These are phyloP conservation scores for Fomitopsis pinicola DNA, from an alignment of 1,284 basidiomycete genomes.

Conservation along the genomic window DNA sequence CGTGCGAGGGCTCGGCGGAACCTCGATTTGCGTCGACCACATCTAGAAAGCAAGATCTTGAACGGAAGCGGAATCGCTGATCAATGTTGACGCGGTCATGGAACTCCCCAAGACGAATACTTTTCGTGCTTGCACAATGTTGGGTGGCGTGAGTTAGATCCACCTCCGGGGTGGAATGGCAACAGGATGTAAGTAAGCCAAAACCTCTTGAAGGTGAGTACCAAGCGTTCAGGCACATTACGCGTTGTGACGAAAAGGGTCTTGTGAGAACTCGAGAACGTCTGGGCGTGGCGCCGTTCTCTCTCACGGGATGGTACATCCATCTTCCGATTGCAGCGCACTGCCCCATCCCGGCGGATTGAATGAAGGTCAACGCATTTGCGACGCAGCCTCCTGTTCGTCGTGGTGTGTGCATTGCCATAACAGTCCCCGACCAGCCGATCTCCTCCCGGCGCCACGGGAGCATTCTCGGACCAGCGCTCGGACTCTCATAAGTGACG, in stretches of 20 bases:
- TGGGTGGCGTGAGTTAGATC: neutral
- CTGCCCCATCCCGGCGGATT: neutral
- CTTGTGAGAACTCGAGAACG: neutral
- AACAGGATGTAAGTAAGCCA: neutral
- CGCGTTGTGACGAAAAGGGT: neutral
- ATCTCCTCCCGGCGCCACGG: neutral
- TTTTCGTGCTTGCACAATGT: neutral
- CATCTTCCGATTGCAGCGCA: neutral
- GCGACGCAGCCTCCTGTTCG: neutral
- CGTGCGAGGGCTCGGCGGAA: neutral
- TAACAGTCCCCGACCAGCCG: neutral
- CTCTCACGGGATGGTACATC: neutral
- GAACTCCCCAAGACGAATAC: neutral
- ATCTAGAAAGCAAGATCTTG: neutral
- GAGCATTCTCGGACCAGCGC: neutral
- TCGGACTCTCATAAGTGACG: neutral
- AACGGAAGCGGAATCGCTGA: neutral
- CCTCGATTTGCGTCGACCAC: neutral
- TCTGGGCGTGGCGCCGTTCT: neutral
- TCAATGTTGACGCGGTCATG: too few species aligned
- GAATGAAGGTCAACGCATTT: neutral
- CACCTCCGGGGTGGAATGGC: neutral
- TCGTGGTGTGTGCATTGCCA: neutral
- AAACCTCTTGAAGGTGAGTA: neutral
- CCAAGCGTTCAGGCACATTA: conserved; percentile 1